A percentile compares a stretch with the other conserved stretches of the same genome.
phyloP scores from a whole-genome alignment of 352 stramenopile genomes.

The Globisporangium emineosum region DNA sequence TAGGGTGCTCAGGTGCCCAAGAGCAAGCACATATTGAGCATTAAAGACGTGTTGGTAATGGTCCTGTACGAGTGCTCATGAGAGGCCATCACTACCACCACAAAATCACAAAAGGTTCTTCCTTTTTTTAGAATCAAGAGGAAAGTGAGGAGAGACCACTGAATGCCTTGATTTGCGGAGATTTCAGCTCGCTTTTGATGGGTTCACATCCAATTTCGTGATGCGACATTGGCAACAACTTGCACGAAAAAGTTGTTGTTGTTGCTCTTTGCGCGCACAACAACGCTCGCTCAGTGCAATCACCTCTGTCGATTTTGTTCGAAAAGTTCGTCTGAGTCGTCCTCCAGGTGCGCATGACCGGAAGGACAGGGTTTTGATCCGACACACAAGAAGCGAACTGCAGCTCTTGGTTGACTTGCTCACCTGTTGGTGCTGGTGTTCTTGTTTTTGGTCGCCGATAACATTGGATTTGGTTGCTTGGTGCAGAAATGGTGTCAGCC shows the following conservation, averaged over 20 bases:
- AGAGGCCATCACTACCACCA: background rate
- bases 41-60: background rate
- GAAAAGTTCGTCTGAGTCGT: background rate
- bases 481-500: background rate
- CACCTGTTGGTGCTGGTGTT: background rate
- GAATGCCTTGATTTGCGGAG: background rate
- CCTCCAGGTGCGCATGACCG: background rate
- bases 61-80: background rate
- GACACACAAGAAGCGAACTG: background rate
- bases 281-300: too few species aligned
- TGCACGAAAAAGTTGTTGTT: too few species aligned
- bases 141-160: background rate
- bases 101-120: background rate
- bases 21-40: too few species aligned
- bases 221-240: background rate
- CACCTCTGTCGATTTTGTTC: background rate
- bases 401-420: background rate
- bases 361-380: background rate
- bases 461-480: background rate
- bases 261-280: background rate
- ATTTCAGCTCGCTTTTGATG: background rate
- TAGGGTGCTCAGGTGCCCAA: too few species aligned
- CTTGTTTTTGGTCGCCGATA: too few species aligned
- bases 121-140: constrained; percentile 1
- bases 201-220: background rate